phyloP scores from a whole-genome alignment of 1,284 basidiomycete genomes.

The Porodaedalea pini region DNA sequence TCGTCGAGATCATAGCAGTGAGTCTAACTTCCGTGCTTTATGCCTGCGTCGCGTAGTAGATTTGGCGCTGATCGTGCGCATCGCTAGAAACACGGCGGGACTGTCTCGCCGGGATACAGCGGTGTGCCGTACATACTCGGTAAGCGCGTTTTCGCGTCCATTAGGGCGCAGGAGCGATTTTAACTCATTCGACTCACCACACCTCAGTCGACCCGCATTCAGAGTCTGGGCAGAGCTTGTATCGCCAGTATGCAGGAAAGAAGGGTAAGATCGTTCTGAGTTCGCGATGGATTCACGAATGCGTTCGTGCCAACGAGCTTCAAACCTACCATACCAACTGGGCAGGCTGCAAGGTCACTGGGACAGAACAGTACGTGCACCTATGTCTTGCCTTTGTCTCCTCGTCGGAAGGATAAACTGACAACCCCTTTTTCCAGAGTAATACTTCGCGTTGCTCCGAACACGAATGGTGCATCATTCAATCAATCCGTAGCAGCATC shows the following conservation, averaged over 20 bases:
- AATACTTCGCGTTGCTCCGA: slow-evolving; percentile 8
- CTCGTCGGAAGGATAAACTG: too few species aligned
- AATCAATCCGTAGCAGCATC: neutral
- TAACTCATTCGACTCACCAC: slow-evolving; percentile 21
- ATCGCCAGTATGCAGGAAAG: slow-evolving; percentile 69
- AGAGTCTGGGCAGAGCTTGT: slow-evolving; percentile 74
- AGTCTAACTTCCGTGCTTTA: slow-evolving; percentile 16
- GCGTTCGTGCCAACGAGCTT: slow-evolving; percentile 58
- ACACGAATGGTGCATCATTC: neutral
- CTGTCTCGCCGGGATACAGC: slow-evolving; percentile 67
- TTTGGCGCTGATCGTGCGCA: slow-evolving; percentile 16
- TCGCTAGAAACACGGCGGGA: slow-evolving; percentile 68
- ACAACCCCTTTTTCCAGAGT: slow-evolving; percentile 3
- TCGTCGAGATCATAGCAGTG: slow-evolving; percentile 63
- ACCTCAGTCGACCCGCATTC: slow-evolving; percentile 67
- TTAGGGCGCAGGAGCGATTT: neutral
- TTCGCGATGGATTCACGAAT: slow-evolving; percentile 69
- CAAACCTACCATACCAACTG: slow-evolving; percentile 72
- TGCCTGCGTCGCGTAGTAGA: neutral
- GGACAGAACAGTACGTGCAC: slow-evolving; percentile 60
- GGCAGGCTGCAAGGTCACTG: slow-evolving; percentile 74
- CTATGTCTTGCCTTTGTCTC: neutral
- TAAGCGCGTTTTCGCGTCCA: slow-evolving; percentile 31
- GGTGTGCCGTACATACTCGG: slow-evolving; percentile 74
- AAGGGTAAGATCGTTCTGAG: slow-evolving; percentile 73